phyloP scores from a whole-genome alignment of 768 basidiomycete genomes.

The Suillus variegatus region DNA sequence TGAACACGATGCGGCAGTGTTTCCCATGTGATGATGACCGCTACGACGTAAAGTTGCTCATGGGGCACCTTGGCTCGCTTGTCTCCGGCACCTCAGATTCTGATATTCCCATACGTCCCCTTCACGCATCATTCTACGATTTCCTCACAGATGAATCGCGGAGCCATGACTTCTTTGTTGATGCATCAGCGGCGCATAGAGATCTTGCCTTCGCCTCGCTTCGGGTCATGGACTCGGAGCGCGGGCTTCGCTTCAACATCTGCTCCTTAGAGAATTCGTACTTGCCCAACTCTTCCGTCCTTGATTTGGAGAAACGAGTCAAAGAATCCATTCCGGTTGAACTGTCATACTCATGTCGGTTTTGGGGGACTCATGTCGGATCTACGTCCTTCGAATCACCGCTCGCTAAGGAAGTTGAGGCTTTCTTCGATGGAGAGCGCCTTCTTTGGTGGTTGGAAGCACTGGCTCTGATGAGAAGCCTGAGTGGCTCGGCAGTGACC shows the following conservation, averaged over 20 bases:
- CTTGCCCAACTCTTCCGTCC: neutral
- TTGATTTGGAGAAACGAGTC: neutral
- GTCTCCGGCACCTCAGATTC: neutral
- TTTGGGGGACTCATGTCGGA: neutral
- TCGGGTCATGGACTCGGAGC: neutral
- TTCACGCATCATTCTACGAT: conserved; percentile 31
- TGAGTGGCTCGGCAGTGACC: neutral
- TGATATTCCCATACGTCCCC: conserved; percentile 12
- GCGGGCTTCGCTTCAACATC: neutral
- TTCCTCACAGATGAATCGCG: conserved; percentile 19
- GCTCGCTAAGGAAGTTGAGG: neutral
- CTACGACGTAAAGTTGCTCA: too few species aligned
- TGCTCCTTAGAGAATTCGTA: neutral
- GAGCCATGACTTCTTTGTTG: conserved; percentile 15
- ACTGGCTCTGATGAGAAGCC: neutral
- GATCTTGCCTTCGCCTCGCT: conserved; percentile 22
- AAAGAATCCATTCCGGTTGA: neutral
- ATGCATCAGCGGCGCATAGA: neutral
- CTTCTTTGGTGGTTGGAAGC: neutral
- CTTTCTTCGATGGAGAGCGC: neutral
- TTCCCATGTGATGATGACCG: too few species aligned
- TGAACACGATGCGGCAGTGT: neutral
- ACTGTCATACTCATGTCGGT: neutral
- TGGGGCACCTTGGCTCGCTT: too few species aligned
- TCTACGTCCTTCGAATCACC: neutral